Evolutionary conservation across 352 stramenopile genomes (phyloP), one percentile per base, ranked within the genome.

Genomic region (Phytophthora fragariaefolia): DNA sequence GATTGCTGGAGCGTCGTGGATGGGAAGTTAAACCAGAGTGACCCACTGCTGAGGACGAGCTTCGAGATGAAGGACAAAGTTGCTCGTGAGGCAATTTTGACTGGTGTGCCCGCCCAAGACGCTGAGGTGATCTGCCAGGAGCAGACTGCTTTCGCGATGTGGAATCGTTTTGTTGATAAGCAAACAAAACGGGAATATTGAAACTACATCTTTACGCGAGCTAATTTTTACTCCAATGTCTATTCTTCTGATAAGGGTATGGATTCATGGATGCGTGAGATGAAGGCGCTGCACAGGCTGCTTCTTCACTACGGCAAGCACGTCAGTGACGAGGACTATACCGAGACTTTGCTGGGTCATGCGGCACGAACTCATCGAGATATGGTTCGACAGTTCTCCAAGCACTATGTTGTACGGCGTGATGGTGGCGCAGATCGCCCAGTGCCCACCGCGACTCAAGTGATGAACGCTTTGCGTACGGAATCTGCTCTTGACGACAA

Each of bases 141-240:
- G 23, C 42, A 46, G 1, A 57, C 30, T 2, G 28, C 43, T 22
- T 10, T 51, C 3, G 43, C 43, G 10, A 57, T 51, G 32, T 57
- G 50, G 60, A 50, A 61, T 10, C 42, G 20, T 26, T 68, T 50
- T 15, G 34, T 42, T 42, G 34, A 50, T 55, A 56, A 54, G n/a
- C 60, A 62, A 22, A 68, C 60, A 1, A 62, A 68, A 24, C 30
- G 24, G 1, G 60, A 62, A 34, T 68, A 68, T 28, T 62, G 23
- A 1, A 58, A 68, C 38, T 62, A 58, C 46, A 54, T 66, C n/a
- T 53, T 59, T 9, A 24, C 18, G 8, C 32, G 45, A 18, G 17
- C 32, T 22, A 30, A 67, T 20, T 67, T 61, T 8, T 67, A 67
- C 32, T 61, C 50, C 7, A 55, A 60, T 20, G 23, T 53, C 1